phyloP scores from a whole-genome alignment of 1,284 basidiomycete genomes.

The Xerocomus cyaneibrunnescens region DNA sequence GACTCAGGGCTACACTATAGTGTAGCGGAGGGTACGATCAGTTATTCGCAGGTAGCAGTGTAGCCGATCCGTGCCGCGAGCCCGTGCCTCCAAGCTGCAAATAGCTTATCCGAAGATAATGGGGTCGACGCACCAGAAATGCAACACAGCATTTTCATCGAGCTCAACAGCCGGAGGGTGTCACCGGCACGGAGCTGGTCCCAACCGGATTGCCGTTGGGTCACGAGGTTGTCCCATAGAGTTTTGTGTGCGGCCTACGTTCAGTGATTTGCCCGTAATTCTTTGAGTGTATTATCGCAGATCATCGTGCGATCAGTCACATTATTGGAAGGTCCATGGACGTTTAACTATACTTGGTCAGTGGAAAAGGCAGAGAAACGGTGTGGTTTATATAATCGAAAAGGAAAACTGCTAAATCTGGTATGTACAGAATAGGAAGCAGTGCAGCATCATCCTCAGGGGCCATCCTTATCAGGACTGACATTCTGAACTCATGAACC shows the following conservation, averaged over 20 bases:
- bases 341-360: no score
- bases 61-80: neutral
- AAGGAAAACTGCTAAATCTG: constrained; percentile 1
- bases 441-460: neutral
- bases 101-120: neutral
- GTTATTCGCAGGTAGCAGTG: neutral
- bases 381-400: neutral
- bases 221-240: neutral
- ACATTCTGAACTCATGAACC: neutral
- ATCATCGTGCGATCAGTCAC: neutral
- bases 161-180: constrained; percentile 1
- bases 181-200: constrained; percentile 12
- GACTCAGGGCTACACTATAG: accelerated
- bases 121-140: neutral
- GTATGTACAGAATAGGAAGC: neutral
- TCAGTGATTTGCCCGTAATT: neutral
- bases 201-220: constrained; percentile 3
- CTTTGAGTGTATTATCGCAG: neutral
- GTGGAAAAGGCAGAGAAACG: neutral
- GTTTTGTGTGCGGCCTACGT: no score
- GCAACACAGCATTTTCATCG: constrained; percentile 13
- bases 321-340: no score
- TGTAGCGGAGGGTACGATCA: neutral
- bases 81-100: no score
- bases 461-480: neutral